Evolutionary conservation across 441 rosid genomes (phyloP).

Genomic region (Geranium incanum): DNA sequence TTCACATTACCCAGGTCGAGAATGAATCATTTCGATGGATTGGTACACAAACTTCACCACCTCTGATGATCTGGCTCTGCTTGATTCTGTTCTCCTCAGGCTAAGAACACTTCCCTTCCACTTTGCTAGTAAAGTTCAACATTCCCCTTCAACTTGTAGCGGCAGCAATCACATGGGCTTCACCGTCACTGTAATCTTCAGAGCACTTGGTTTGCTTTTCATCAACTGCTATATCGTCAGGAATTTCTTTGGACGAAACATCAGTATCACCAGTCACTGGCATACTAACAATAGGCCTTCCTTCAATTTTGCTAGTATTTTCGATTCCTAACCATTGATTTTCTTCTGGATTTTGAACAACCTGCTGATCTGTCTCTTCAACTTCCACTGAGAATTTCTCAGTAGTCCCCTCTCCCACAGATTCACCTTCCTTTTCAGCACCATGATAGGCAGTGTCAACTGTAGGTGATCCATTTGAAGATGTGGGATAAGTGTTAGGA

Average conservation of each 20-base stretch:
- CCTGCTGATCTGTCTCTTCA: conserved; percentile 30
- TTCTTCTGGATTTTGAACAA: conserved; percentile 27
- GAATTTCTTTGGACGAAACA: conserved; percentile 27
- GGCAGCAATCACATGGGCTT: conserved; percentile 51
- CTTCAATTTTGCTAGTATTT: conserved; percentile 28
- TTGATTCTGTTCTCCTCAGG: conserved; percentile 13
- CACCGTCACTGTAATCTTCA: conserved; percentile 81
- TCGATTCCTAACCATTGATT: conserved; percentile 25
- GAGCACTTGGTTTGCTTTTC: conserved; percentile 53
- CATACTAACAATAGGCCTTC: conserved; percentile 26
- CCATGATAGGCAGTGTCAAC: conserved; percentile 27
- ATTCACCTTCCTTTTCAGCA: conserved; percentile 39
- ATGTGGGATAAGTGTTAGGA: conserved; percentile 41
- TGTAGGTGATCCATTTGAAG: conserved; percentile 32
- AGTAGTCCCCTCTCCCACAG: conserved; percentile 26
- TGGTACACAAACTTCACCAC: conserved; percentile 13
- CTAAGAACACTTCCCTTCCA: conserved; percentile 8
- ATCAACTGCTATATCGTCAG: conserved; percentile 30
- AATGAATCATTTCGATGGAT: conserved; percentile 3
- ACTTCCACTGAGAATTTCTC: conserved; percentile 35
- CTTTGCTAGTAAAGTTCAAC: conserved; percentile 11
- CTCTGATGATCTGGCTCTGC: conserved; percentile 12
- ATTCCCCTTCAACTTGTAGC: conserved; percentile 47
- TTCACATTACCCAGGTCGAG: conserved; percentile 18
- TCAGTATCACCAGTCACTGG: conserved; percentile 19